These are phyloP conservation scores for Setomelanomma holmii DNA, from an alignment of 2,329 filamentous ascomycete genomes.

Conservation along the genomic window DNA sequence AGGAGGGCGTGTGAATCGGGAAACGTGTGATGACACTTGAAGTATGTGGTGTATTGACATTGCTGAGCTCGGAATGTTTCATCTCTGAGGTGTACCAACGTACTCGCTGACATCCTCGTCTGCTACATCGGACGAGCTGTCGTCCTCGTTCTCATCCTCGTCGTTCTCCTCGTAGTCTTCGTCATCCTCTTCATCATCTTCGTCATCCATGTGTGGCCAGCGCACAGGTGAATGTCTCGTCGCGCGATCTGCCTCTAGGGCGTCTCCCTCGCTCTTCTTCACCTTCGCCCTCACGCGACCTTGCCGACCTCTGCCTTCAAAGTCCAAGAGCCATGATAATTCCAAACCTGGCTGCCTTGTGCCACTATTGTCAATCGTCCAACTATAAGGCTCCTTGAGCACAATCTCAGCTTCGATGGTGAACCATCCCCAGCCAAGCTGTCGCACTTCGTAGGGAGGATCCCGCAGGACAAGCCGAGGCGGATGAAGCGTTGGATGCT, in stretches of 20 bases:
- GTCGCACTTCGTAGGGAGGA: slow-evolving; percentile 50
- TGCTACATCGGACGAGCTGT: slow-evolving; percentile 14
- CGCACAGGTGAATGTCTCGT: not conserved
- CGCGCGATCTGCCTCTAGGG: slow-evolving; percentile 27
- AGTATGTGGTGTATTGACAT: too few species aligned
- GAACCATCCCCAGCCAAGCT: slow-evolving; percentile 55
- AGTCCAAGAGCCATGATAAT: slow-evolving; percentile 54
- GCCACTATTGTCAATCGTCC: slow-evolving; percentile 50
- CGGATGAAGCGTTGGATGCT: slow-evolving; percentile 55
- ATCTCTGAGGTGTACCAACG: slow-evolving; percentile 17
- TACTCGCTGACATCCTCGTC: slow-evolving; percentile 26
- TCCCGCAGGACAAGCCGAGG: slow-evolving; percentile 41
- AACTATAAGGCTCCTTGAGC: slow-evolving; percentile 53
- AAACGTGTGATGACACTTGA: too few species aligned
- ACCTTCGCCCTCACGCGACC: slow-evolving; percentile 51
- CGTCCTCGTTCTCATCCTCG: slow-evolving; percentile 4
- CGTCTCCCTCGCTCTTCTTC: slow-evolving; percentile 33
- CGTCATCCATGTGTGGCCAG: not conserved
- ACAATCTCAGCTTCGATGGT: slow-evolving; percentile 49
- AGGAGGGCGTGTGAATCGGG: too few species aligned
- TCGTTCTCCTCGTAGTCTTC: slow-evolving; percentile 31
- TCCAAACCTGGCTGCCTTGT: slow-evolving; percentile 43
- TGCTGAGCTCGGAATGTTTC: too few species aligned
- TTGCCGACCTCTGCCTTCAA: slow-evolving; percentile 51
- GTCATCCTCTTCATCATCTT: slow-evolving; percentile 18